Percentiles rank a stretch among this genome's conserved stretches.
Conservation (phyloP, 2,329 filamentous ascomycete species). For the Ascosphaera aggregata region DNA sequence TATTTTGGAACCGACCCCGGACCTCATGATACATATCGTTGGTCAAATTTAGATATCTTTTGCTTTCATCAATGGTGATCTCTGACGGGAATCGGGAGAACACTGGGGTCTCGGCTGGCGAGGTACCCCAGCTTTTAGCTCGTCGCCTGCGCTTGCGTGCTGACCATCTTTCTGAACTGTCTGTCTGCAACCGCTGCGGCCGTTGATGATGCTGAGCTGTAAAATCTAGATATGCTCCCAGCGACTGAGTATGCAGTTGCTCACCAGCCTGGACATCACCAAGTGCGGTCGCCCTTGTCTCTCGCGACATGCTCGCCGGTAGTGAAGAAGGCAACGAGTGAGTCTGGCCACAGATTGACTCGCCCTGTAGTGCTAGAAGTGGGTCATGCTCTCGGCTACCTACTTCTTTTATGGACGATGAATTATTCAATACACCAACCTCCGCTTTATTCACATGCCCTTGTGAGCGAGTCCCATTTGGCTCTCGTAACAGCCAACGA, state of each 20-base stretch:
- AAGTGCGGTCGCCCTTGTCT: too few relatives aligned
- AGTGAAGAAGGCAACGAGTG: too few relatives aligned
- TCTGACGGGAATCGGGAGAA: slow-evolving; percentile 59
- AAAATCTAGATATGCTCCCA: too few relatives aligned
- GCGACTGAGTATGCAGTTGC: too few relatives aligned
- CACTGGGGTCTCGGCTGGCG: slow-evolving; percentile 43
- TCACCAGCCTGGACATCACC: too few relatives aligned
- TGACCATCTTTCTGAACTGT: slow-evolving; percentile 38
- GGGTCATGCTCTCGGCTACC: neutral
- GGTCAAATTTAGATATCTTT: slow-evolving; percentile 42
- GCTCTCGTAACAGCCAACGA: slow-evolving; percentile 39
- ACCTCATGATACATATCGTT: slow-evolving; percentile 38
- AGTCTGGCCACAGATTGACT: too few relatives aligned
- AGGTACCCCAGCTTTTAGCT: slow-evolving; percentile 41
- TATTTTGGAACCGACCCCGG: slow-evolving; percentile 41
- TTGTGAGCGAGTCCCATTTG: slow-evolving; percentile 26
- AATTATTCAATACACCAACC: slow-evolving; percentile 9
- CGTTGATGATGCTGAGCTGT: slow-evolving; percentile 29
- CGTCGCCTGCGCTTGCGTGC: slow-evolving; percentile 43
- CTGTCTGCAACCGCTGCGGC: slow-evolving; percentile 29
- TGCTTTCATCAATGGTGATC: slow-evolving; percentile 59
- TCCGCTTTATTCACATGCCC: slow-evolving; percentile 18
- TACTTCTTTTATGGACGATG: slow-evolving; percentile 2
- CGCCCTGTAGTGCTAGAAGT: too few relatives aligned
- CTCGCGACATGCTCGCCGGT: too few relatives aligned